Evolutionary conservation across 257 asterid species (phyloP).

Genomic region (Solanum chmielewskii): DNA sequence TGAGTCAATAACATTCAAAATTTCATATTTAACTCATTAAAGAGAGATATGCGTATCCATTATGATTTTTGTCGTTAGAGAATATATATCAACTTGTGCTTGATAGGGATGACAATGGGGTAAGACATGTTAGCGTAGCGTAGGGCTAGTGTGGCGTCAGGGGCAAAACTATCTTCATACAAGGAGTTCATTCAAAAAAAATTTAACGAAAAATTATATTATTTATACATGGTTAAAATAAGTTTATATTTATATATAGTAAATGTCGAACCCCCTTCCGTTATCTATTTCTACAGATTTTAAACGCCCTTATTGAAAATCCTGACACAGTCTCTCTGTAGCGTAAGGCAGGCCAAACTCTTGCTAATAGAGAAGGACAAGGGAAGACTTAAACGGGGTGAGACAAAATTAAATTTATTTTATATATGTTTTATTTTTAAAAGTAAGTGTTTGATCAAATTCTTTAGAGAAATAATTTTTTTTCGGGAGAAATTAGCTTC

Average conservation of each 20-base stretch:
- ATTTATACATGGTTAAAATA: too few relatives aligned
- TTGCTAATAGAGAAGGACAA: background rate
- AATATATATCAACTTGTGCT: background rate
- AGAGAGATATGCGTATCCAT: background rate
- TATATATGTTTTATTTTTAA: background rate
- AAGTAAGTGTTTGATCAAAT: background rate
- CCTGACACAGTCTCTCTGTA: too few relatives aligned
- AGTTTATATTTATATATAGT: too few relatives aligned
- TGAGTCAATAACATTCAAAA: background rate
- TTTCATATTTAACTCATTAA: background rate
- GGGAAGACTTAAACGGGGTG: background rate
- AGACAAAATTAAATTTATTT: background rate
- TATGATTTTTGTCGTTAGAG: background rate
- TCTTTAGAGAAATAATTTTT: background rate
- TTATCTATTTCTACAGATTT: too few relatives aligned
- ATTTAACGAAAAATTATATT: too few relatives aligned
- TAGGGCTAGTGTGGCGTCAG: too few relatives aligned
- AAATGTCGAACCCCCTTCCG: too few relatives aligned
- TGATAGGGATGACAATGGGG: background rate
- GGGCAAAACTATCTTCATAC: too few relatives aligned
- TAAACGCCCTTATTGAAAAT: too few relatives aligned
- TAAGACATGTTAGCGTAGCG: background rate
- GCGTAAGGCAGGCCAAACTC: background rate
- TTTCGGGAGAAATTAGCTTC: background rate
- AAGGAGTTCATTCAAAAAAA: accelerated